Base-by-base conservation (phyloP, 768 basidiomycete species). In the Nevesoporus exiguus region DNA sequence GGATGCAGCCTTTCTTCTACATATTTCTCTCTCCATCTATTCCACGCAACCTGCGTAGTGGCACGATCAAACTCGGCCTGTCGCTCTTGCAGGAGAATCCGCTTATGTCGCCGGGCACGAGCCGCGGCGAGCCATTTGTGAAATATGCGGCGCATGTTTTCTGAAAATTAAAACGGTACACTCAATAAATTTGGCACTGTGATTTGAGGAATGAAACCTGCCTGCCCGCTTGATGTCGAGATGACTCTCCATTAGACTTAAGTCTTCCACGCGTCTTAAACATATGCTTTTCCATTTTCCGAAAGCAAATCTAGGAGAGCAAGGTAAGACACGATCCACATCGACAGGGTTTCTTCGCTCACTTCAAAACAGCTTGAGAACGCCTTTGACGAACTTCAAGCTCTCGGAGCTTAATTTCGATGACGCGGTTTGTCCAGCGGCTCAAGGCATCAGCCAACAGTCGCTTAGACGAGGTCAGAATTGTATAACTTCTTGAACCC, bases 171-270 rank as follows among this genome's bases (percentile, higher is more conserved):
- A 39, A 39, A 54, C 13, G 44, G 13, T 15, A 21, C 39, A 14
- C 42, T 29, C 52, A 51, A 27, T 27, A 37, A 54, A 31, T 51
- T 52, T 13, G 31, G 30, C 17, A 13, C 33, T 42, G n/a, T 10
- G 11, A 45, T 17, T 46, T 6, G 24, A 34, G 51, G 42, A 41
- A 24, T 48, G 54, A 34, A 30, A 55, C 71, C 34, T 62, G 84
- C 91, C 91, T 77, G 91, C 89, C 41, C 80, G 80, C 68, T 89
- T 90, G 42, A 93, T 83, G 56, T 87, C 79, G 52, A 85, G 80
- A 68, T 90, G 89, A 64, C 88, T 92, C 64, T 90, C 85, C 80
- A 93, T 82, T n/a, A 94, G 78, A 60, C 82, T 85, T 3, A 85
- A 70, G 58, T 86, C 83, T 65, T 91, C 87, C 2, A 78, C 77